phyloP scores from a whole-genome alignment of 257 asterid species.

The Anisodus acutangulus region DNA sequence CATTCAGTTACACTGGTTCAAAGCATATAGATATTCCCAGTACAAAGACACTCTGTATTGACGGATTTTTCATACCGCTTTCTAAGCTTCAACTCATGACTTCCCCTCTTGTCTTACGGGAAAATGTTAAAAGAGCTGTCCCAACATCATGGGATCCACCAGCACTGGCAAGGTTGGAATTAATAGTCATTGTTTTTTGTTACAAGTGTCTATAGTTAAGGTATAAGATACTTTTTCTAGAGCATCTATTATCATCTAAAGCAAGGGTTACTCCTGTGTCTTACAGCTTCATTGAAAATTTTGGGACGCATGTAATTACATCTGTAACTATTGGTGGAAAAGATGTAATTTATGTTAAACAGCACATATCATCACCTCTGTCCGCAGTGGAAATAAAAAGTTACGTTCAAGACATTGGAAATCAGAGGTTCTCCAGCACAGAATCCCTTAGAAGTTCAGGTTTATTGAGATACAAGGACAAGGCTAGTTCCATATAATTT shows the following conservation, averaged over 20 bases:
- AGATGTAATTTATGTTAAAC: constrained; percentile 82
- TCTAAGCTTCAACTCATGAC: constrained; percentile 65
- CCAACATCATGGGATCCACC: constrained; percentile 90
- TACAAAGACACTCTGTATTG: constrained; percentile 79
- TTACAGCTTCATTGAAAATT: constrained; percentile 83
- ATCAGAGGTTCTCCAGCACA: constrained; percentile 71
- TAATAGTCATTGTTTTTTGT: background rate
- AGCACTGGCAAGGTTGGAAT: constrained; percentile 68
- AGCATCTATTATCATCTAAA: constrained; percentile 19
- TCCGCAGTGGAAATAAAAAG: constrained; percentile 73
- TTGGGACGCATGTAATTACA: constrained; percentile 82
- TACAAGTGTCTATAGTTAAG: background rate
- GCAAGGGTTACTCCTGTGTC: constrained; percentile 29
- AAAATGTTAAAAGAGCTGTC: constrained; percentile 65
- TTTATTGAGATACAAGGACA: constrained; percentile 70
- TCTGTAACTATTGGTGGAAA: constrained; percentile 85
- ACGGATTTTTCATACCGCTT: constrained; percentile 81
- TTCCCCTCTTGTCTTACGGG: constrained; percentile 58
- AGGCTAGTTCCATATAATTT: constrained; percentile 53
- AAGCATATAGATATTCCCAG: constrained; percentile 66
- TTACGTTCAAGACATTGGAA: constrained; percentile 85
- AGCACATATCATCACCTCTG: constrained; percentile 67
- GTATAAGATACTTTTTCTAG: background rate
- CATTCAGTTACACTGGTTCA: constrained; percentile 76
- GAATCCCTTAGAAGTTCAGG: constrained; percentile 78